Percentiles rank a stretch among this genome's conserved stretches.
These are phyloP conservation scores for Phaseolus lunatus DNA, from an alignment of 306 rosid genomes.

Conservation along the genomic window DNA sequence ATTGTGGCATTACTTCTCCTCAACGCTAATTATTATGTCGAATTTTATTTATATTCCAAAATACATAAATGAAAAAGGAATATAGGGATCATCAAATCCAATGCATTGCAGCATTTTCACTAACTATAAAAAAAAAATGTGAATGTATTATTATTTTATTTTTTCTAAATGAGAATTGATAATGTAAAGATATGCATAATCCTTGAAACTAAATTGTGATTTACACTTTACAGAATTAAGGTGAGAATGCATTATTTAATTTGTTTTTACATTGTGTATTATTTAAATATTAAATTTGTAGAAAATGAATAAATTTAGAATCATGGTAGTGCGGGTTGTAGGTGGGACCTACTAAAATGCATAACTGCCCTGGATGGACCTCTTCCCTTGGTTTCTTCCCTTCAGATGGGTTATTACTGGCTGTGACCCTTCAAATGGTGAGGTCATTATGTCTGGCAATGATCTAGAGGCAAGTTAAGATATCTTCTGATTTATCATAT, in stretches of 20 bases:
- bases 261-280: too few species aligned
- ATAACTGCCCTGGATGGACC: constrained; percentile 37
- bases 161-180: too few species aligned
- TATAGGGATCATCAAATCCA: neutral
- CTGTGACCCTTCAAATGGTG: constrained; percentile 12
- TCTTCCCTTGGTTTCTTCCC: neutral
- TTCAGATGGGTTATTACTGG: neutral
- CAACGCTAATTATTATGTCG: neutral
- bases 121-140: neutral
- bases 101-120: neutral
- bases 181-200: too few species aligned
- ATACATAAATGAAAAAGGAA: neutral
- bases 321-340: constrained; percentile 14
- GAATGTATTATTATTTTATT: too few species aligned
- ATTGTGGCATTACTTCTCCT: neutral
- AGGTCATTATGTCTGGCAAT: constrained; percentile 18
- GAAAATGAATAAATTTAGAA: constrained; percentile 3
- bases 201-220: too few species aligned
- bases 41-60: neutral
- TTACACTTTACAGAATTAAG: too few species aligned
- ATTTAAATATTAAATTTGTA: neutral
- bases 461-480: neutral
- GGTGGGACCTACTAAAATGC: constrained; percentile 42
- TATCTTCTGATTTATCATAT: neutral
- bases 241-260: too few species aligned